Base-by-base conservation (phyloP, 2,329 filamentous ascomycete species). In the Arthrobotrys pseudoclavata region DNA sequence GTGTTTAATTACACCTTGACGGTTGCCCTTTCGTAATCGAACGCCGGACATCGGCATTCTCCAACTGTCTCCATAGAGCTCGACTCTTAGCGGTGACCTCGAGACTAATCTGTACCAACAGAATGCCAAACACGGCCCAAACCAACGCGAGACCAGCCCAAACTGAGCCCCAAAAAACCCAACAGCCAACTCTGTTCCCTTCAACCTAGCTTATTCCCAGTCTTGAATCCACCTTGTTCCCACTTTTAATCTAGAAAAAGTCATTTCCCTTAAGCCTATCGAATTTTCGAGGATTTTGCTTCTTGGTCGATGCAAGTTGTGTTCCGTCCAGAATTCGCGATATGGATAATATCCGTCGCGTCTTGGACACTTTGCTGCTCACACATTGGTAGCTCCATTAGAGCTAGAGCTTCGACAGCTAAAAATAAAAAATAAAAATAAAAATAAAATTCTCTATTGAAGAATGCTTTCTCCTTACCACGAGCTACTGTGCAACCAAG, bases 11-110 rank as follows among this genome's bases (percentile, higher is more conserved):
- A 42, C 18, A 42, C 10, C 12, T 40, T 42, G 9, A 57, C 22
- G 1, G 20, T 26, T 60, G 20, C 15, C 42, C 34, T 42, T 60
- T 60, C 55, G 55, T 60, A 60, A 60, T 42, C 18, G 34, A 26
- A 34, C 34, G 55, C 29, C 52, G 52, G 29, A 22, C 26, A 57
- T 57, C 31, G 55, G 55, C 55, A n/a, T 40, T 10, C 55, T 42
- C 20, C 55, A 40, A 26, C 3, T 57, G 0, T 42, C 5, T 34
- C 55, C 34, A 60, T 60, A 3, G 55, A 60, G 55, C 34, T 60
- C 34, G n/a, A 15, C 20, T 1, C 15, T 42, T 40, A 7, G 55
- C 55, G 31, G 31, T 26, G 55, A 60, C 55, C 55, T 15, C 55
- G 20, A 24, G 18, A 24, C 6, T 50, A 24, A 22, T n/a, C 20